phyloP scores from a whole-genome alignment of 148 eudicot genomes.

The Fagopyrum tataricum region DNA sequence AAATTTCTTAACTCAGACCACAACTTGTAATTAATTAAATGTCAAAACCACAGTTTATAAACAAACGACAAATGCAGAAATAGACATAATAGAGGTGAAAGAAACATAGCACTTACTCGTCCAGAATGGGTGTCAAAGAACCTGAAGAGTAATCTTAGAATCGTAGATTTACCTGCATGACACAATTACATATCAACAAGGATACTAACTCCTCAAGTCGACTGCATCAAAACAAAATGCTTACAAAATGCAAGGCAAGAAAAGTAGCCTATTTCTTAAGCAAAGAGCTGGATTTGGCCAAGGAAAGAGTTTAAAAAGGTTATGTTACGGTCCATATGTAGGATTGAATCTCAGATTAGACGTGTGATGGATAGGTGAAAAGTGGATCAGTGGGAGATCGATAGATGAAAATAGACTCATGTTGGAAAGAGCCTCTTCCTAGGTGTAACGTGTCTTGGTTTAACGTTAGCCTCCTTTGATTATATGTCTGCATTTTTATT shows the following conservation, averaged over 20 bases:
- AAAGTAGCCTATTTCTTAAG: not conserved
- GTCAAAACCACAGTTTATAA: not conserved
- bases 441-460: no score
- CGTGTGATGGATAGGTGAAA: no score
- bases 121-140: conserved; percentile 81
- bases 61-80: not conserved
- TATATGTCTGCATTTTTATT: no score
- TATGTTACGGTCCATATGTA: no score
- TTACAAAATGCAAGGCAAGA: not conserved
- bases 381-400: no score
- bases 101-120: conserved; percentile 39
- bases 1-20: not conserved
- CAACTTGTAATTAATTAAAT: not conserved
- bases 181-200: conserved; percentile 2
- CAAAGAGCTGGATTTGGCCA: no score
- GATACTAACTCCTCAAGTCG: conserved; percentile 2
- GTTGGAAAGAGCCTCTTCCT: no score
- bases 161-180: conserved; percentile 81
- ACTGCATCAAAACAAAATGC: conserved; percentile 1
- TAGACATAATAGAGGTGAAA: not conserved
- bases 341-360: no score
- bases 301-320: no score
- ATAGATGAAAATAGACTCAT: no score
- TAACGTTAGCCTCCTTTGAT: no score
- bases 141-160: conserved; percentile 88